Percentiles rank a stretch among this genome's conserved stretches.
Conservation (phyloP, 2,329 filamentous ascomycete genomes). For the Colletotrichum lindemuthianum region DNA sequence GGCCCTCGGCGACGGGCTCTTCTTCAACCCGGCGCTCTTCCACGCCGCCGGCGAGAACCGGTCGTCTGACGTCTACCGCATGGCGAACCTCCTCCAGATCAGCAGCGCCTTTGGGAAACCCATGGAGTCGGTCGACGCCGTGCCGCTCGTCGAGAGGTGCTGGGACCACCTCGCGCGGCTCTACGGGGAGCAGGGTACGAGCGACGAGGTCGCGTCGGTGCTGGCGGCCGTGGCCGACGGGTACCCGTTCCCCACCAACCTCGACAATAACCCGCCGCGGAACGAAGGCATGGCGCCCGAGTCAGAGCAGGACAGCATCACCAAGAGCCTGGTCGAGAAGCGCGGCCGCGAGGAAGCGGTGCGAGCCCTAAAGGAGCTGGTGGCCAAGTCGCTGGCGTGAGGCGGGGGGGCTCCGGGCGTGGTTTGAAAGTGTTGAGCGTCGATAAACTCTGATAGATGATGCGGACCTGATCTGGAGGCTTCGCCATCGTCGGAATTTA, state of each 20-base stretch:
- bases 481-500: too few relatives aligned
- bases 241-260: conserved; percentile 71
- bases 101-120: conserved; percentile 71
- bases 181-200: conserved; percentile 49
- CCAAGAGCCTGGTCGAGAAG: conserved; percentile 52
- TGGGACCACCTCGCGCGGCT: conserved; percentile 52
- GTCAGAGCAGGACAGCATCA: conserved; percentile 65
- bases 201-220: conserved; percentile 55
- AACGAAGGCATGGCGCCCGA: conserved; percentile 68
- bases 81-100: conserved; percentile 71
- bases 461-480: too few relatives aligned
- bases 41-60: conserved; percentile 70
- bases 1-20: conserved; percentile 66
- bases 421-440: too few relatives aligned
- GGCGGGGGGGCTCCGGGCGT: too few relatives aligned
- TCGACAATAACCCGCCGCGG: conserved; percentile 65
- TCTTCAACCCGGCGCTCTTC: conserved; percentile 72
- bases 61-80: conserved; percentile 57
- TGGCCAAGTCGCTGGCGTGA: conserved; percentile 7
- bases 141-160: conserved; percentile 56
- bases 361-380: conserved; percentile 45
- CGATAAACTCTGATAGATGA: too few relatives aligned
- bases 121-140: conserved; percentile 68
- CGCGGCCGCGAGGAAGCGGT: conserved; percentile 54
- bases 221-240: conserved; percentile 64